phyloP scores from a whole-genome alignment of 2,329 filamentous ascomycete genomes.

The Verticillium isaacii region DNA sequence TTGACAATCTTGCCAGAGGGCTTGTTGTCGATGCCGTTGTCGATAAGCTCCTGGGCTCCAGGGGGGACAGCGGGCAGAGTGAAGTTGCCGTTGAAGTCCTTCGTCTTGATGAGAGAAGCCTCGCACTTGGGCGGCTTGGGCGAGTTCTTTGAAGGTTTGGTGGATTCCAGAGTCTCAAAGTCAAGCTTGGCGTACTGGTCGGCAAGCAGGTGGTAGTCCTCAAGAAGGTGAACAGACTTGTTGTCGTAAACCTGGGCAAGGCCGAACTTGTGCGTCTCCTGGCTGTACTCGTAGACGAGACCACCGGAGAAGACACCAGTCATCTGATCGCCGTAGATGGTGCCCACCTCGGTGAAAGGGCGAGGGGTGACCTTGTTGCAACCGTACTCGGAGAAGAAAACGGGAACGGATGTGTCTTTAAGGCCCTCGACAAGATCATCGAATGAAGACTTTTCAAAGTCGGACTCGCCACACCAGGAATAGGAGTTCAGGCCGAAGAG shows the following conservation, averaged over 20 bases:
- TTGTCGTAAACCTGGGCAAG: conserved; percentile 59
- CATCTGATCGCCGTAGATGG: conserved; percentile 71
- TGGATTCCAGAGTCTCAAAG: conserved; percentile 59
- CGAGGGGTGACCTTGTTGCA: conserved; percentile 71
- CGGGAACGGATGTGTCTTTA: conserved; percentile 59
- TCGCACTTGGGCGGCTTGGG: conserved; percentile 58
- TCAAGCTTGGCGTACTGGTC: conserved; percentile 72
- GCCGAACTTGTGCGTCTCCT: conserved; percentile 64
- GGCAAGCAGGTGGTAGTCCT: conserved; percentile 71
- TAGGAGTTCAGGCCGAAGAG: conserved; percentile 72
- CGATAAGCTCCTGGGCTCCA: conserved; percentile 67
- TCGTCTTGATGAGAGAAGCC: conserved; percentile 58
- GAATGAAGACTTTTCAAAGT: conserved; percentile 59
- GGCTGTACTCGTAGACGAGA: conserved; percentile 75
- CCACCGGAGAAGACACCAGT: conserved; percentile 65
- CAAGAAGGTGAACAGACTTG: conserved; percentile 51
- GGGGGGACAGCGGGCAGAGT: conserved; percentile 65
- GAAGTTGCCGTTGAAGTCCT: conserved; percentile 74
- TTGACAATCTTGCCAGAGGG: conserved; percentile 64
- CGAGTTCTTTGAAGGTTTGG: conserved; percentile 50
- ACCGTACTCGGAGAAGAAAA: conserved; percentile 80
- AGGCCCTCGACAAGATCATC: conserved; percentile 61
- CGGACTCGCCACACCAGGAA: conserved; percentile 66
- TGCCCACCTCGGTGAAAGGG: conserved; percentile 68
- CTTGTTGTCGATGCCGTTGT: conserved; percentile 65